phyloP scores from a whole-genome alignment of 129 eudicot species.

The Artemisia argyi region DNA sequence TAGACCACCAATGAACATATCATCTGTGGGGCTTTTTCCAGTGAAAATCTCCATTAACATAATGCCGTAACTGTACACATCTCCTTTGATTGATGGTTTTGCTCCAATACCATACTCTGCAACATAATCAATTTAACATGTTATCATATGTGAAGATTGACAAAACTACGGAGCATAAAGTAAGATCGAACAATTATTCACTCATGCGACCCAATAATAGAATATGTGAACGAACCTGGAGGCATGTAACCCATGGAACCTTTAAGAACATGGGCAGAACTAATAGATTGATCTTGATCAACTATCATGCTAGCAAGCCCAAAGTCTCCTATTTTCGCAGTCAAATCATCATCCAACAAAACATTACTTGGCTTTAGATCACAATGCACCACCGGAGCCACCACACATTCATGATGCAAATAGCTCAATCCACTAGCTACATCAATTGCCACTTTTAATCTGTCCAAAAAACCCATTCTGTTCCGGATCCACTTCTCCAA shows the following conservation, averaged over 20 bases:
- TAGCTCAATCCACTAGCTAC: constrained; percentile 55
- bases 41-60: constrained; percentile 71
- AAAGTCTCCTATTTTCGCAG: constrained; percentile 66
- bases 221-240: constrained; percentile 51
- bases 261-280: constrained; percentile 46
- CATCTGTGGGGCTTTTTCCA: constrained; percentile 54
- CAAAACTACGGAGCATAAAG: too few relatives aligned
- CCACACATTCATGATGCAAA: constrained; percentile 62
- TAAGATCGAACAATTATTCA: not conserved
- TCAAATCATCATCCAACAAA: constrained; percentile 54
- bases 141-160: too few relatives aligned
- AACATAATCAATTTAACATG: not conserved
- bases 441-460: constrained; percentile 47
- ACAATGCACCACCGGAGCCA: constrained; percentile 66
- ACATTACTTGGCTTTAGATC: constrained; percentile 73
- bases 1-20: constrained; percentile 46
- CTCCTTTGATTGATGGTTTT: constrained; percentile 71
- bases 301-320: constrained; percentile 64
- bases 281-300: constrained; percentile 38
- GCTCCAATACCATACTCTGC: constrained; percentile 72
- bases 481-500: constrained; percentile 54
- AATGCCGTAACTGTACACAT: constrained; percentile 73
- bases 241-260: constrained; percentile 79
- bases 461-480: constrained; percentile 34
- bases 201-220: not conserved